Evolutionary conservation across 805 yeast species (phyloP).

Genomic region (Metahyphopichia silvanorum): DNA sequence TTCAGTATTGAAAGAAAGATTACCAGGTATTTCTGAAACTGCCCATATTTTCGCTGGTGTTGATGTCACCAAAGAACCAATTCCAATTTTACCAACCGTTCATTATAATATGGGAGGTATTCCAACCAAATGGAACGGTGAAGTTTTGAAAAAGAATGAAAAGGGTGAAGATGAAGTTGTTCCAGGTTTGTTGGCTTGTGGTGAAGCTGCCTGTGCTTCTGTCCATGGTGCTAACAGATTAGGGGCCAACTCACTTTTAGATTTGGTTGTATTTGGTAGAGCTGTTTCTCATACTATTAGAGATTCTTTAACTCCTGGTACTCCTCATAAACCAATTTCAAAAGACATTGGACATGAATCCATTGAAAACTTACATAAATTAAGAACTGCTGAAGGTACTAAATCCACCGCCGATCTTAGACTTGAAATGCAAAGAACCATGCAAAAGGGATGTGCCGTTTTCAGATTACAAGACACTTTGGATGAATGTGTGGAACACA

Average conservation of each 20-base stretch:
- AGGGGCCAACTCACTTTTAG: conserved; percentile 96
- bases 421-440: conserved; percentile 87
- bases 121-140: conserved; percentile 97
- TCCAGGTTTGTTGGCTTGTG: conserved; percentile 94
- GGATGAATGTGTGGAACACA: conserved; percentile 85
- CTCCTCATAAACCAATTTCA: conserved; percentile 79
- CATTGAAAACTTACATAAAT: conserved; percentile 81
- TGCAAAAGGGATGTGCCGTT: conserved; percentile 97
- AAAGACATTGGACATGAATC: conserved; percentile 88
- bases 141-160: conserved; percentile 78
- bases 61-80: conserved; percentile 98
- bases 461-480: conserved; percentile 91
- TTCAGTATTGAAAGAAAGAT: conserved; percentile 85
- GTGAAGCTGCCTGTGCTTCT: conserved; percentile 99
- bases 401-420: conserved; percentile 85
- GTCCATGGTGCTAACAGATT: conserved; percentile 99
- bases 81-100: conserved; percentile 96
- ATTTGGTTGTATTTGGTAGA: conserved; percentile 96
- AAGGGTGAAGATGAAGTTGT: conserved; percentile 87
- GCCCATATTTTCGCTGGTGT: conserved; percentile 99
- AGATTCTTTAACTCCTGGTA: conserved; percentile 82
- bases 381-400: conserved; percentile 84
- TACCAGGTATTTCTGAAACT: conserved; percentile 99
- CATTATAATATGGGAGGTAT: conserved; percentile 99
- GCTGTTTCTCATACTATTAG: conserved; percentile 93